Evolutionary conservation across 2,329 filamentous ascomycete species (phyloP).

Genomic region (Arthrobotrys entomopaga): DNA sequence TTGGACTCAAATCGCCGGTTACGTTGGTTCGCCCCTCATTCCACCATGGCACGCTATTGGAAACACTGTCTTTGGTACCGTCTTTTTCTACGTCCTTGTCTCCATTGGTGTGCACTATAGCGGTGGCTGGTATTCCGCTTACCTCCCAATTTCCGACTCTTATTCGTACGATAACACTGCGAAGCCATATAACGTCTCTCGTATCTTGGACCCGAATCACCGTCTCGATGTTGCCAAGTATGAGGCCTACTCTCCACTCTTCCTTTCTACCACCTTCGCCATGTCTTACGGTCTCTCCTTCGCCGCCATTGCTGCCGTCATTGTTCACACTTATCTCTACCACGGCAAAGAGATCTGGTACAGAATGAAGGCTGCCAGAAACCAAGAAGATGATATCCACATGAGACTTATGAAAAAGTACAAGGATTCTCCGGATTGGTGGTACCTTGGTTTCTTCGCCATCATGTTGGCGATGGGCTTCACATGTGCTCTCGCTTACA

Average conservation of each 20-base stretch:
- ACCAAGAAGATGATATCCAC: constrained; percentile 61
- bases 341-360: constrained; percentile 69
- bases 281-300: constrained; percentile 72
- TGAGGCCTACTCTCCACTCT: constrained; percentile 74
- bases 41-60: constrained; percentile 79
- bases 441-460: constrained; percentile 67
- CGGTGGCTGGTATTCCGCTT: constrained; percentile 72
- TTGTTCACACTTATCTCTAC: constrained; percentile 69
- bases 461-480: constrained; percentile 63
- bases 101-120: constrained; percentile 72
- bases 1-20: constrained; percentile 78
- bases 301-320: constrained; percentile 72
- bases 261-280: constrained; percentile 71
- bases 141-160: constrained; percentile 75
- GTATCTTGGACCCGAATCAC: constrained; percentile 71
- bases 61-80: constrained; percentile 75
- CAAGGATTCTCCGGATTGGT: constrained; percentile 61
- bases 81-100: constrained; percentile 73
- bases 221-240: constrained; percentile 74
- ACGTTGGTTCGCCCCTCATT: constrained; percentile 74
- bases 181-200: constrained; percentile 71
- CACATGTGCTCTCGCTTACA: constrained; percentile 58
- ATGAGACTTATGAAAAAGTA: constrained; percentile 61
- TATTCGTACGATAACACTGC: constrained; percentile 78
- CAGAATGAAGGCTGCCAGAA: constrained; percentile 60